Conservation (phyloP, 2,329 filamentous ascomycete species). For the Cryphonectria radicalis region DNA sequence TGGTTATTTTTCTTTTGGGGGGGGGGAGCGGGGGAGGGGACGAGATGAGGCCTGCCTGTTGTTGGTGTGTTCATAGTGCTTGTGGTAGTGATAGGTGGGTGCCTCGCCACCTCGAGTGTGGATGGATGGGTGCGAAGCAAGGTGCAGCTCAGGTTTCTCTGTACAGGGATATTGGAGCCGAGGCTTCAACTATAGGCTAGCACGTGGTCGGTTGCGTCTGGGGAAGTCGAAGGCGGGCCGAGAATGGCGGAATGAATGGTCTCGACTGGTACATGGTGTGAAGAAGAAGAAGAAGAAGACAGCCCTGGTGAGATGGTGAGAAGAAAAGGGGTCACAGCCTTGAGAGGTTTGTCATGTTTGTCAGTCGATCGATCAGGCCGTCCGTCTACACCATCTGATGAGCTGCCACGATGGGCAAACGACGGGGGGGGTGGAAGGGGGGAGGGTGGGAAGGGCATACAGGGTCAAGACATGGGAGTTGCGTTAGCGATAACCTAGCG, state of each 20-base stretch:
- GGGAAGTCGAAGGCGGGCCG: conserved; percentile 1
- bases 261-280: background rate
- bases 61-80: background rate
- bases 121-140: conserved; percentile 1
- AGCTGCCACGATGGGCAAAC: background rate
- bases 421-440: background rate
- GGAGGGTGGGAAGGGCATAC: background rate
- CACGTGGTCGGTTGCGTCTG: background rate
- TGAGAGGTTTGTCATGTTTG: background rate
- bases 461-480: background rate
- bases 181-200: background rate
- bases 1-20: no score
- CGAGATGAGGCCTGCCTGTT: background rate
- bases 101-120: background rate
- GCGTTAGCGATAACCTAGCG: conserved; percentile 1
- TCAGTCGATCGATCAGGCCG: background rate
- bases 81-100: background rate
- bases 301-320: background rate
- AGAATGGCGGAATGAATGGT: background rate
- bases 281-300: background rate
- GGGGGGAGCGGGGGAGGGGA: background rate
- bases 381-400: background rate
- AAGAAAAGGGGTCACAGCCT: background rate
- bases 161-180: background rate
- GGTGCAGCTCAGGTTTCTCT: background rate